Evolutionary conservation across 164 flowering plant genomes (phyloP).

Genomic region (Hamamelis virginiana): DNA sequence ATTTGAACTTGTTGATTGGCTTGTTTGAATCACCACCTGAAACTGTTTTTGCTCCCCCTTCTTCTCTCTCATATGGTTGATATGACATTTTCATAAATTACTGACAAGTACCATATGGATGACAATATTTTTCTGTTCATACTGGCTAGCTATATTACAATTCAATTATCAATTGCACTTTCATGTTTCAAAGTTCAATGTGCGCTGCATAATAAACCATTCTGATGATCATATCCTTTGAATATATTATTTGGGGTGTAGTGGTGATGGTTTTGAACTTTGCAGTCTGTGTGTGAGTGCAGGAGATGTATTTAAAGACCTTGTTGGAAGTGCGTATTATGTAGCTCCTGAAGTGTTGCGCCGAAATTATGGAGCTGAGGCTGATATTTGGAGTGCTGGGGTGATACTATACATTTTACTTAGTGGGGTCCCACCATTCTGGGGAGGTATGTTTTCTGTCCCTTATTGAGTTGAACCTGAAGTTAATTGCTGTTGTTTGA

Average conservation of each 20-base stretch:
- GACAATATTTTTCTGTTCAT: background rate
- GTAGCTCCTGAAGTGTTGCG: conserved; percentile 95
- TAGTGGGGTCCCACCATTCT: conserved; percentile 93
- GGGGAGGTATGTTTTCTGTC: conserved; percentile 65
- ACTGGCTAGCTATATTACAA: background rate
- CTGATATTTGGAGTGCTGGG: conserved; percentile 98
- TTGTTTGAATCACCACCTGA: background rate
- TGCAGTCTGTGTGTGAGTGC: conserved; percentile 24
- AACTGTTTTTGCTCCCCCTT: background rate
- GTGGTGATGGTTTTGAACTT: conserved; percentile 11
- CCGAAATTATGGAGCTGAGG: conserved; percentile 78
- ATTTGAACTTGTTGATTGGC: background rate
- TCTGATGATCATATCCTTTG: background rate
- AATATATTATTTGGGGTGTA: background rate
- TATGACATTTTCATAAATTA: background rate
- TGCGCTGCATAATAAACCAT: background rate
- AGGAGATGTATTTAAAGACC: conserved; percentile 87
- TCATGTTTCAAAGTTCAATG: background rate
- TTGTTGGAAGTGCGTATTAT: conserved; percentile 97
- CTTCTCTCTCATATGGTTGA: background rate
- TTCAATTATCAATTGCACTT: background rate
- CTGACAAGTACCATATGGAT: background rate
- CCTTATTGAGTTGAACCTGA: background rate
- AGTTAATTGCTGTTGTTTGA: too few relatives aligned
- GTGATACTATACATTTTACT: conserved; percentile 91